Evolutionary conservation across 768 basidiomycete species (phyloP).

Genomic region (Macrolepiota dolichaula): DNA sequence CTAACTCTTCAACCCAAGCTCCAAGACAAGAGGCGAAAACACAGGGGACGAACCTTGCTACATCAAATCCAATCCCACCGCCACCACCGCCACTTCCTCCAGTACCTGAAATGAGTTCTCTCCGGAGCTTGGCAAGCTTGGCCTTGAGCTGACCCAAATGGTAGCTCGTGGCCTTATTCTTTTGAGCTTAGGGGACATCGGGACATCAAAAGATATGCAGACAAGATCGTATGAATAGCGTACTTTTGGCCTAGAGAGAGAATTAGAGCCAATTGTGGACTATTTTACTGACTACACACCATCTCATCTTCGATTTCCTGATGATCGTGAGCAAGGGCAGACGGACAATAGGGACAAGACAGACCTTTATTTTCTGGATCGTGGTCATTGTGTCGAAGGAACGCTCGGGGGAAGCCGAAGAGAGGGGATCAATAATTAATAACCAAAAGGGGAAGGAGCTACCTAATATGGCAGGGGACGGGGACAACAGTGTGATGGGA

Average conservation of each 20-base stretch:
- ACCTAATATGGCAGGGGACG: conserved; percentile 13
- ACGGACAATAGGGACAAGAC: conserved; percentile 19
- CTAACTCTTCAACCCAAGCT: background rate
- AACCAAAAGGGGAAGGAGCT: background rate
- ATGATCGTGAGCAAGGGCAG: conserved; percentile 16
- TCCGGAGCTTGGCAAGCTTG: conserved; percentile 93
- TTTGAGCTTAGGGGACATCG: conserved; percentile 63
- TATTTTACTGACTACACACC: conserved; percentile 46
- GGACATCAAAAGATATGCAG: conserved; percentile 14
- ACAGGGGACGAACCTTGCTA: conserved; percentile 52
- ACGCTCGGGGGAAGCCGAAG: conserved; percentile 36
- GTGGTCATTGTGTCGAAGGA: conserved; percentile 68
- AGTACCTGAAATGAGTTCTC: conserved; percentile 85
- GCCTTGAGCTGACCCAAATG: conserved; percentile 97
- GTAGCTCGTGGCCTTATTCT: conserved; percentile 95
- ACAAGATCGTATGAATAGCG: conserved; percentile 21
- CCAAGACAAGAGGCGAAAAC: conserved; percentile 5
- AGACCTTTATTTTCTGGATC: conserved; percentile 84
- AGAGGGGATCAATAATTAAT: background rate
- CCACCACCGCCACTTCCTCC: conserved; percentile 82
- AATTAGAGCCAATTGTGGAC: conserved; percentile 4
- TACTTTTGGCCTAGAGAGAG: conserved; percentile 71
- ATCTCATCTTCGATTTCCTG: conserved; percentile 97
- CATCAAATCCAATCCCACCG: conserved; percentile 92
- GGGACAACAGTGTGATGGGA: conserved; percentile 3